Evolutionary conservation across 441 rosid genomes (phyloP).

Genomic region (Eruca vesicaria): DNA sequence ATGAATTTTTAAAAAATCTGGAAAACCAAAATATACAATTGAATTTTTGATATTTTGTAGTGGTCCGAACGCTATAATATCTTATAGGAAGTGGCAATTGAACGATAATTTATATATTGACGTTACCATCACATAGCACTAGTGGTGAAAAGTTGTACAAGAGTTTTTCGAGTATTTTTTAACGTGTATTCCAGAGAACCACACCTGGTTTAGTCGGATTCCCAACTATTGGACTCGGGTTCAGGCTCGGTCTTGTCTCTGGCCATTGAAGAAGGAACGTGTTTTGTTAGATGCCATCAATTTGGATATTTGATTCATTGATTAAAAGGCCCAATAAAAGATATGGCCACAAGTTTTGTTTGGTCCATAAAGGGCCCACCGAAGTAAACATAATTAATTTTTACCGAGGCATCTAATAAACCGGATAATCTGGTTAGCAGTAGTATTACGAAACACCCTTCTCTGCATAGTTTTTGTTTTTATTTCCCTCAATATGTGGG

Average conservation of each 20-base stretch:
- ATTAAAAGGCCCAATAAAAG: neutral
- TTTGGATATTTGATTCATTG: neutral
- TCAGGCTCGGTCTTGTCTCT: neutral
- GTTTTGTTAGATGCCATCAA: neutral
- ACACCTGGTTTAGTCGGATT: neutral
- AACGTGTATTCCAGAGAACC: neutral
- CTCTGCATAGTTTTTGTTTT: neutral
- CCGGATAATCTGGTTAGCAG: neutral
- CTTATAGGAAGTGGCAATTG: neutral
- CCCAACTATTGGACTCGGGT: neutral
- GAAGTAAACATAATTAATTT: neutral
- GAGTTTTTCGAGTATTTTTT: neutral
- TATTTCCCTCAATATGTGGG: constrained; percentile 6
- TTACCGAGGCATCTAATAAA: neutral
- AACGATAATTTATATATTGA: neutral
- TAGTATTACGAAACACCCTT: neutral
- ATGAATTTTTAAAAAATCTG: neutral
- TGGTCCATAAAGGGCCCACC: neutral
- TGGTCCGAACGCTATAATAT: neutral
- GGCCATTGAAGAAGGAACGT: constrained; percentile 1
- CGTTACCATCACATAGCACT: neutral
- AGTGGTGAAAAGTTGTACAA: neutral
- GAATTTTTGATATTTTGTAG: neutral
- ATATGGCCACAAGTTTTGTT: neutral
- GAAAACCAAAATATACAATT: neutral